Evolutionary conservation across 148 eudicot genomes (phyloP).

Genomic region (Rhododendron ovatum): DNA sequence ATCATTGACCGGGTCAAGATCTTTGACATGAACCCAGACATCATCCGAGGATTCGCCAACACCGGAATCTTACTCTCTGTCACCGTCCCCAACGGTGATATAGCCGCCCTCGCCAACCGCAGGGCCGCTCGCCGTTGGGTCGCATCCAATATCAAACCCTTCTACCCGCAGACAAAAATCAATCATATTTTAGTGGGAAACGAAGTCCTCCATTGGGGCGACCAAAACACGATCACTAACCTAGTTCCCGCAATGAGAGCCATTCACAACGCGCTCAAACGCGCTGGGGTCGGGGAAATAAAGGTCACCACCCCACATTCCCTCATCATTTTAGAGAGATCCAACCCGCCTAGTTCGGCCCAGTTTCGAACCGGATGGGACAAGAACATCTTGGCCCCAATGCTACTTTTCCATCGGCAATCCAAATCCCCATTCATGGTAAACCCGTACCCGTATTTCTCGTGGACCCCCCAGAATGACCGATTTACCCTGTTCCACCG

Average conservation of each 20-base stretch:
- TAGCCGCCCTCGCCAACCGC: conserved; percentile 40
- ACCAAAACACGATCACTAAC: conserved; percentile 37
- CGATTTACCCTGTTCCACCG: conserved; percentile 35
- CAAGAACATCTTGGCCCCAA: conserved; percentile 43
- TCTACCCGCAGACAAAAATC: conserved; percentile 53
- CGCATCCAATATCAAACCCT: conserved; percentile 41
- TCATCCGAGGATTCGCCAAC: conserved; percentile 62
- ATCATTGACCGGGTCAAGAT: conserved; percentile 55
- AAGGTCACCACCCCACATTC: conserved; percentile 72
- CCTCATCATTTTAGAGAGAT: conserved; percentile 40
- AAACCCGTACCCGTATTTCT: conserved; percentile 88
- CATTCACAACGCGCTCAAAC: conserved; percentile 39
- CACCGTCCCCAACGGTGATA: conserved; percentile 69
- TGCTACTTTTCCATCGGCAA: conserved; percentile 56
- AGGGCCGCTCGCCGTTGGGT: conserved; percentile 52
- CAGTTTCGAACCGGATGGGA: conserved; percentile 71
- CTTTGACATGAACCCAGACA: conserved; percentile 63
- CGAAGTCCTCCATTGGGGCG: conserved; percentile 84
- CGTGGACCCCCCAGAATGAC: conserved; percentile 28
- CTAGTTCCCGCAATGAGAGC: conserved; percentile 71
- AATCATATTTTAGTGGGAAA: conserved; percentile 51
- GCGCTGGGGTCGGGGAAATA: conserved; percentile 31
- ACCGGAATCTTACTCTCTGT: conserved; percentile 54
- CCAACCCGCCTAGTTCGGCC: conserved; percentile 65
- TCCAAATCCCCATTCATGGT: conserved; percentile 71